Evolutionary conservation across 2,329 filamentous ascomycete species (phyloP), one percentile per base, ranked within the genome.

Genomic region (Boeremia exigua): DNA sequence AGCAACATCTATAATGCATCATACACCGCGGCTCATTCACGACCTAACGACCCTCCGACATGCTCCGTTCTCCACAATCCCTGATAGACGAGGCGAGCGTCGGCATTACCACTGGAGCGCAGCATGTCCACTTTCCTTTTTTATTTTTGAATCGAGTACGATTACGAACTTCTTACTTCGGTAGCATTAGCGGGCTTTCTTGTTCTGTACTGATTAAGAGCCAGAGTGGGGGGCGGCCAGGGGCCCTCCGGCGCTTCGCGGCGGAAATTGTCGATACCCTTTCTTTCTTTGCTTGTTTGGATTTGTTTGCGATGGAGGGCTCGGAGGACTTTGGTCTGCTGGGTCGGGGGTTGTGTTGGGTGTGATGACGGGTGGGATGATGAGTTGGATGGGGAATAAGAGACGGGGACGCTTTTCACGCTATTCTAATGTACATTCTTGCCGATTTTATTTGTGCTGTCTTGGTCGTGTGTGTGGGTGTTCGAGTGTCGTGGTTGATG

Each of bases 241-340:
- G 25, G 25, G 29, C 27, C 46, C 63, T 60, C 56, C 62, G 59
- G 59, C 66, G 67, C 70, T 70, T 70, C 67, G 59, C 68, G 60
- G 70, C 67, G 66, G 68, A 54, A 57, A 67, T 60, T 67, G 65
- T 71, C 65, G 69, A 73, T 73, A 73, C 70, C 70, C 67, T 67
- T 66, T 54, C 38, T 50, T 65, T 45, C 48, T 52, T 49, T 51
- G 49, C 34, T 46, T 56, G 17, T 51, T 27, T 30, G n/a, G n/a
- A n/a, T 28, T 38, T 38, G 58, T 34, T 56, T 49, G 19, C 50
- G 45, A 29, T 45, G 53, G 15, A 17, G 19, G 11, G 34, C 43
- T 51, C 55, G 51, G n/a, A 15, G 39, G 7, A 19, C 36, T 29
- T 15, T 48, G 37, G 25, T 49, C 32, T 43, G 30, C 25, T 30